Conservation (phyloP, 202 grass and related monocot genomes). For the Sporobolus alterniflorus region DNA sequence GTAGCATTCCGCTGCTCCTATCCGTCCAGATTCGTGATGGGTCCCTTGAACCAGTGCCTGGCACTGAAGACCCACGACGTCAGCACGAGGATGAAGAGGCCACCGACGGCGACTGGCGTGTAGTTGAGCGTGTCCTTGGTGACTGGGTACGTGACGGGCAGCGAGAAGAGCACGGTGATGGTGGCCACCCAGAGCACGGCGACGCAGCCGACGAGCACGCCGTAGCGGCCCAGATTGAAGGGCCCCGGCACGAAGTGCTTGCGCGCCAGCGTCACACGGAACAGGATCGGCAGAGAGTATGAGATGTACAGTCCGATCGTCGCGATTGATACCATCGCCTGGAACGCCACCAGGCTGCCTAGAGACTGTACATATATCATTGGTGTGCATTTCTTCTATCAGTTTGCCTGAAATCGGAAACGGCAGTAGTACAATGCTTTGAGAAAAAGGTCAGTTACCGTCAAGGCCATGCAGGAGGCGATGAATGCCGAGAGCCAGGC, state of each 20-base stretch:
- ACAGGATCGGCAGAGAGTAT: constrained; percentile 90
- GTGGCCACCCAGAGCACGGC: constrained; percentile 96
- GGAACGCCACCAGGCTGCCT: constrained; percentile 93
- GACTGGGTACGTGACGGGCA: constrained; percentile 83
- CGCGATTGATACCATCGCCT: constrained; percentile 98
- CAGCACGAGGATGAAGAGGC: constrained; percentile 72
- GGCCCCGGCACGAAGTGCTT: constrained; percentile 75
- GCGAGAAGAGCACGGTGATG: constrained; percentile 95
- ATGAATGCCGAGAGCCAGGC: constrained; percentile 84
- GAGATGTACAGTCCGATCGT: constrained; percentile 93
- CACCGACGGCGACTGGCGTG: constrained; percentile 85
- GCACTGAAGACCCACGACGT: constrained; percentile 76
- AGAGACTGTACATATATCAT: constrained; percentile 72
- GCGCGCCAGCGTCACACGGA: constrained; percentile 78
- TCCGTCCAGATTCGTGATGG: constrained; percentile 68
- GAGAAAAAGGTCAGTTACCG: constrained; percentile 42
- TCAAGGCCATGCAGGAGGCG: constrained; percentile 87
- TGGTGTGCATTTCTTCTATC: too few species aligned
- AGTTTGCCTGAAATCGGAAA: too few species aligned
- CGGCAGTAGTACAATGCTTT: too few species aligned
- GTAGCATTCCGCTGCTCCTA: too few species aligned
- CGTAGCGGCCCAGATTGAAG: constrained; percentile 80
- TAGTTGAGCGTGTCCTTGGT: constrained; percentile 94
- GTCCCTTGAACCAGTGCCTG: constrained; percentile 89
- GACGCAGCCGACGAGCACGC: constrained; percentile 63